Conservation (phyloP, 2,329 filamentous ascomycete genomes). For the Paracoccidioides lutzii region DNA sequence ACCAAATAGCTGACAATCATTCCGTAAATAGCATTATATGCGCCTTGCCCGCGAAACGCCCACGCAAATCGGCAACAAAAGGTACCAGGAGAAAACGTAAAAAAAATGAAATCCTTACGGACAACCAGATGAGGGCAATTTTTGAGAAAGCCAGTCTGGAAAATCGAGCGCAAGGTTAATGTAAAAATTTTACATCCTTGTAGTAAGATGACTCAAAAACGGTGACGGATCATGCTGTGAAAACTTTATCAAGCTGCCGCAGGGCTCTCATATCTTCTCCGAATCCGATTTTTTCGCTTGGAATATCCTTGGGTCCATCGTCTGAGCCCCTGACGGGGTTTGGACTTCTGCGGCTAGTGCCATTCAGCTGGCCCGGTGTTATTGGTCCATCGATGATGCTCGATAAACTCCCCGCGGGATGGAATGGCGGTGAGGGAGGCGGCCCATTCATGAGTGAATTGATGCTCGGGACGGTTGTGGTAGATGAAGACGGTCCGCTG, state of each 20-base stretch:
- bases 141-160: not conserved
- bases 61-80: not conserved
- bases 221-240: conserved; percentile 24
- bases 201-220: not conserved
- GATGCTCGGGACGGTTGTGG: conserved; percentile 42
- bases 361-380: conserved; percentile 2
- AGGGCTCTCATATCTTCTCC: conserved; percentile 53
- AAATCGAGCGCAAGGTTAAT: not conserved
- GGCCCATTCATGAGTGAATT: conserved; percentile 33
- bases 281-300: conserved; percentile 44
- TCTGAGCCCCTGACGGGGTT: conserved; percentile 3
- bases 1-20: not conserved
- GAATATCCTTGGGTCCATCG: conserved; percentile 40
- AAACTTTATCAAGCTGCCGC: conserved; percentile 49
- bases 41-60: not conserved
- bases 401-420: conserved; percentile 16
- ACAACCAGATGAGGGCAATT: not conserved
- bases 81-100: not conserved
- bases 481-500: conserved; percentile 18
- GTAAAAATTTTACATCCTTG: not conserved
- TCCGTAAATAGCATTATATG: not conserved
- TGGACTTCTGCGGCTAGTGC: conserved; percentile 6
- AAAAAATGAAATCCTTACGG: not conserved
- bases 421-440: conserved; percentile 13
- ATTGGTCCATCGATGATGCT: conserved; percentile 14